A percentile compares a stretch with the other conserved stretches of the same genome.
Conservation (phyloP, 2,329 filamentous ascomycete species). For the Metarhizium guizhouense region DNA sequence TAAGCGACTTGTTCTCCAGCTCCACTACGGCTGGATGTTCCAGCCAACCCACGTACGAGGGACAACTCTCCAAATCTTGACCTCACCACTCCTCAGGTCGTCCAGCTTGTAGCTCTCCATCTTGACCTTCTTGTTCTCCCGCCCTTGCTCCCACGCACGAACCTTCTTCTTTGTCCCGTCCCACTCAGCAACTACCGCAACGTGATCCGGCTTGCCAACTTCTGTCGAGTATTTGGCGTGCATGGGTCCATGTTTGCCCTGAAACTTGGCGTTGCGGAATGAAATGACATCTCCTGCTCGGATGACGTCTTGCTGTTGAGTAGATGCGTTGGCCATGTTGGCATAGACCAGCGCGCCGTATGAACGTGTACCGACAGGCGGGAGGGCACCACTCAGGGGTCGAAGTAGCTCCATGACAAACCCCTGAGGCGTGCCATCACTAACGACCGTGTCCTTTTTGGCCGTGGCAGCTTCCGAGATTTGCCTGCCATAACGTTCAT, state of each 20-base stretch:
- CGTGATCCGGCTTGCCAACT: conserved; percentile 81
- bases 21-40: conserved; percentile 52
- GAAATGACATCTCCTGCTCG: conserved; percentile 86
- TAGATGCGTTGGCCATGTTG: conserved; percentile 90
- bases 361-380: conserved; percentile 76
- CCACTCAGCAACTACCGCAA: conserved; percentile 90
- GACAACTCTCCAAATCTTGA: conserved; percentile 96
- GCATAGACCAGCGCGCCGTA: conserved; percentile 91
- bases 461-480: conserved; percentile 62
- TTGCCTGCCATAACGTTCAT: conserved; percentile 69
- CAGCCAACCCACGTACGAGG: conserved; percentile 87
- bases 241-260: conserved; percentile 91
- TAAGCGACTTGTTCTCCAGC: conserved; percentile 11
- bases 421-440: conserved; percentile 71
- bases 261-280: conserved; percentile 86
- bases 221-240: conserved; percentile 88
- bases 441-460: conserved; percentile 73
- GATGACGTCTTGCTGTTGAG: conserved; percentile 86
- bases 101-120: conserved; percentile 90
- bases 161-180: conserved; percentile 98
- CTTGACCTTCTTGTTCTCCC: conserved; percentile 90
- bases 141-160: conserved; percentile 86
- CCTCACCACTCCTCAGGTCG: conserved; percentile 85
- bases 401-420: conserved; percentile 73
- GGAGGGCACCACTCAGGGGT: conserved; percentile 63